Evolutionary conservation across 2,329 filamentous ascomycete genomes (phyloP), one percentile per base, ranked within the genome.

Genomic region (Diaporthe amygdali): DNA sequence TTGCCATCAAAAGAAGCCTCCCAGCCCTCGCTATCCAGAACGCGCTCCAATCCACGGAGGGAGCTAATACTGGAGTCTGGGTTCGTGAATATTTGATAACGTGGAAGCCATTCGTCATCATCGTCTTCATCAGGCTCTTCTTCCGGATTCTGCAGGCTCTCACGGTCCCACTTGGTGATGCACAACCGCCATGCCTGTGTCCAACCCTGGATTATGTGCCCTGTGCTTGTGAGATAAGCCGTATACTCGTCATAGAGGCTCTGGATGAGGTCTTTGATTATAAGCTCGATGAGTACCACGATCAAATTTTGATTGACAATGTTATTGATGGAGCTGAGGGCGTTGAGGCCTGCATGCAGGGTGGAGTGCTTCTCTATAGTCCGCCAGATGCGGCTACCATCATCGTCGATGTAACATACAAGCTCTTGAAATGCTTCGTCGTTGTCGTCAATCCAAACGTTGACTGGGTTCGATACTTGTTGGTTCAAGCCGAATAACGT

Each of bases 111-210:
- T 14, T 67, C 61, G 27, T 70, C 69, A 10, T 56, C 25, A 5
- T 70, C 69, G 34, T 70, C 69, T 30, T 70, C 44, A 3, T 70
- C 69, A 1, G 69, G 69, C 30, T 67, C 32, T 14, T 70, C 39
- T n/a, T 59, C 39, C 12, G 25, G 61, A 5, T 66, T 8, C 61
- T 70, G 15, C 0, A 70, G 51, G 37, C 51, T 70, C 7, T 7
- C 14, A 8, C 22, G 30, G 17, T 66, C 59, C 69, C 69, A 70
- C 17, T 70, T 52, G 2, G 61, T 70, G 9, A 17, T 56, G 30
- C 69, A 70, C 2, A 70, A 15, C 1, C 69, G 69, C 69, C 56
- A 66, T 6, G 69, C 69, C n/a, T 66, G 61, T 37, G 69, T 70
- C 69, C 69, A 70, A 27, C 69, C 69, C 14, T 66, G 59, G 14